phyloP scores from a whole-genome alignment of 2,329 filamentous ascomycete species.

The Cercospora beticola region DNA sequence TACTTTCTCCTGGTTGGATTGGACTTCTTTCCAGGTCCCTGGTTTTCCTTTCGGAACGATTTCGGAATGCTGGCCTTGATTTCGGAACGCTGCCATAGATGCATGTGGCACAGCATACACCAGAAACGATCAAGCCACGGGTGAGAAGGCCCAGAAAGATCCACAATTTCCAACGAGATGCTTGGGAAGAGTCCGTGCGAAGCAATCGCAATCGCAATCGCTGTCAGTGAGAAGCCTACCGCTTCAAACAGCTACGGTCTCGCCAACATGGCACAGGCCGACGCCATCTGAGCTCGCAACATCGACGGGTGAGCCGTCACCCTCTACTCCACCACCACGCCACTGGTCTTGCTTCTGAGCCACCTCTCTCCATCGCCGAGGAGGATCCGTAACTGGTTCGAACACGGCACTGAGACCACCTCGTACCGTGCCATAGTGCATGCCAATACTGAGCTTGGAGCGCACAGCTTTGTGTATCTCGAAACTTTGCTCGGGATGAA shows the following conservation, averaged over 20 bases:
- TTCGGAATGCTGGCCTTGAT: not conserved
- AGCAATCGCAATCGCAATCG: not conserved
- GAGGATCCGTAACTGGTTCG: constrained; percentile 52
- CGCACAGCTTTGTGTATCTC: constrained; percentile 50
- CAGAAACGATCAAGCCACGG: not conserved
- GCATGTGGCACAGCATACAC: not conserved
- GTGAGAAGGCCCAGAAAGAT: not conserved
- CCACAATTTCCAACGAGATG: not conserved
- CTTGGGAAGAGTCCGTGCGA: not conserved
- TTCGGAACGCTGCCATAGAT: not conserved
- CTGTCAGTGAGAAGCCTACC: not conserved
- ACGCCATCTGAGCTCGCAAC: constrained; percentile 40
- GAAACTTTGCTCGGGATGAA: constrained; percentile 50
- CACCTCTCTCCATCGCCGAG: constrained; percentile 46
- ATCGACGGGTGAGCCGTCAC: constrained; percentile 34
- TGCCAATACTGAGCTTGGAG: constrained; percentile 51
- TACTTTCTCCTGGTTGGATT: not conserved
- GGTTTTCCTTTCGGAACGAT: not conserved
- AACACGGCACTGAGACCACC: constrained; percentile 48
- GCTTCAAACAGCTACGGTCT: constrained; percentile 45
- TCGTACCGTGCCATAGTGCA: constrained; percentile 54
- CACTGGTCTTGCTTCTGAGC: constrained; percentile 44
- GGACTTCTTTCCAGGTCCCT: not conserved
- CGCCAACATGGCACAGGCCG: constrained; percentile 48
- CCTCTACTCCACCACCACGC: constrained; percentile 36